Evolutionary conservation across 371 early-diverging fungal genomes (phyloP), one percentile per base, ranked within the genome.

Genomic region (Encephalitozoon hellem): DNA sequence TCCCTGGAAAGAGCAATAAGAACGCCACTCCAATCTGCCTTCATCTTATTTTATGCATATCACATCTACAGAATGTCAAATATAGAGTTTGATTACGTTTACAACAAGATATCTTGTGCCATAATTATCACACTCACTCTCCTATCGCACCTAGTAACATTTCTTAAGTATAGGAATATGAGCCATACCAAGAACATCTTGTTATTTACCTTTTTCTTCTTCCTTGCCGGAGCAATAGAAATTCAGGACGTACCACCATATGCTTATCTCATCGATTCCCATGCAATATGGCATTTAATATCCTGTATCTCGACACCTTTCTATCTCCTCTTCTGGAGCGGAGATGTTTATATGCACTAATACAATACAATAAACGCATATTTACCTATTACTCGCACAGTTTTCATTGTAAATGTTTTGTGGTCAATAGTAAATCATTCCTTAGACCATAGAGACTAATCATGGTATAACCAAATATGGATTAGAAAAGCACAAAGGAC

Each of bases 281-380:
- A 83, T 71, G 80, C 80, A 11, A 28, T 80, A 6, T 83, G 76
- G 75, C 83, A 83, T 55, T 41, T 80, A 15, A 45, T 74, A 12
- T 64, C 64, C 0, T 47, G 64, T 30, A 23, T 77, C 25, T 42
- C 59, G 41, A 66, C 66, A 11, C 77, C 77, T 5, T 67, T 77
- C 49, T 77, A 77, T 28, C 25, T 53, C 21, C 30, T 47, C 12
- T 75, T 75, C 45, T 67, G 67, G 68, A 65, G 68, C 25, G 75
- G 68, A 34, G 75, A 75, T 38, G 59, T 75, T 12, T 59, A 59
- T 38, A 59, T 59, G 59, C 59, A 59, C 15, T 59, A n/a, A 59
- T 8, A 15, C 21, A 18, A 47, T 47, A 47, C 11, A 47, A 47
- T 47, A 47, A 47, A 47, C 49, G 34, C 34, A 34, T 34, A 34